Base-by-base conservation (phyloP, 805 yeast genomes). In the Kuraishia molischiana region DNA sequence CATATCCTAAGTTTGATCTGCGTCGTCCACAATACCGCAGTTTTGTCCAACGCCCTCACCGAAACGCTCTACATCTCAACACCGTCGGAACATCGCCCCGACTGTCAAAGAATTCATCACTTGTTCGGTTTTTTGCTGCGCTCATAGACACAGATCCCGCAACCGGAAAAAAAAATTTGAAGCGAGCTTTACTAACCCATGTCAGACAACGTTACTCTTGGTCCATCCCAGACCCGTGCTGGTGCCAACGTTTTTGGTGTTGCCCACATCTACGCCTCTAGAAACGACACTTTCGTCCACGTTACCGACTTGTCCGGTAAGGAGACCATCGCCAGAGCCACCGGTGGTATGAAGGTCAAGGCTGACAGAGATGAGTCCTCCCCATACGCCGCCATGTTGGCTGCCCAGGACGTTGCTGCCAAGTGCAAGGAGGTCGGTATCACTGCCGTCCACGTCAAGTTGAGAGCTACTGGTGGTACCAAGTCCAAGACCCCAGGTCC, bases 331-430 rank as follows among this genome's bases (percentile, higher is more conserved):
- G 81, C 95, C 77, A 87, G 97, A 77, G 96, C 92, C 60, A 92
- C 98, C 65, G 99, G 99, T 80, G 99, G 98, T 75, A 92, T 92
- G 98, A 92, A 92, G 81, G 99, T 92, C 72, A 92, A 92, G 82
- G 98, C 98, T 62, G 99, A 92, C 79, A 86, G 97, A 79, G 99
- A 94, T 70, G 98, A 92, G 81, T 90, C 97, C 49, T 85, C 98
- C 55, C 98, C 99, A 71, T 92, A 92, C 84, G 99, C 99, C 66
- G 98, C 97, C 65, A 92, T 92, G 98, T 84, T 92, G 79, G 99
- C 99, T 67, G 97, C 99, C 56, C 99, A 92, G 79, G 99, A 94
- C 66, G 99, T 84, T 62, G 98, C 98, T 62, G 90, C 69, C 57
- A 87, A 83, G 72, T 89, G 97, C 81, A 90, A 89, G 81, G 99